A percentile compares a stretch with the other conserved stretches of the same genome.
These are phyloP conservation scores for Alternaria solani DNA, from an alignment of 2,329 filamentous ascomycete species.

Conservation along the genomic window DNA sequence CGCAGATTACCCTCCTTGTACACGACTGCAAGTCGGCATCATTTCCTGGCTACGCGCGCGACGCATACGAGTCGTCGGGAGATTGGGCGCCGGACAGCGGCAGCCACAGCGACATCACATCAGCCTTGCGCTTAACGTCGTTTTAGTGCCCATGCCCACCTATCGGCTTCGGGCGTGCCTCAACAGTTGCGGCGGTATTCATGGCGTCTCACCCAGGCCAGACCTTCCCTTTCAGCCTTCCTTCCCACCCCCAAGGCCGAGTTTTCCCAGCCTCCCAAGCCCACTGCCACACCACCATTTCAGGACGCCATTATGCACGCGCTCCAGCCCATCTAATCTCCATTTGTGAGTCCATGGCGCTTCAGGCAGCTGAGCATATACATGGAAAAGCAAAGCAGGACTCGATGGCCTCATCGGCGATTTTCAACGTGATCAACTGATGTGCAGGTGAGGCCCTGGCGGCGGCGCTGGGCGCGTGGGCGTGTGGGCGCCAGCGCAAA, in stretches of 20 bases:
- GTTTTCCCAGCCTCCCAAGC: conserved; percentile 9
- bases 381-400: neutral
- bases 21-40: conserved; percentile 9
- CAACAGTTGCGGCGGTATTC: neutral
- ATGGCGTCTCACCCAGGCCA: neutral
- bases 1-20: conserved; percentile 4
- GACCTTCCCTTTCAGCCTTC: conserved; percentile 2
- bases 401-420: conserved; percentile 4
- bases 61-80: conserved; percentile 2
- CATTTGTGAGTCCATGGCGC: conserved; percentile 2
- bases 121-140: neutral
- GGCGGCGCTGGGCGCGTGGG: conserved; percentile 2
- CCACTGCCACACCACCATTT: conserved; percentile 4
- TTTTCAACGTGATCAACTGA: neutral
- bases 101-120: neutral
- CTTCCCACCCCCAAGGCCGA: neutral
- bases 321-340: conserved; percentile 2
- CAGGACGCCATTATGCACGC: conserved; percentile 9
- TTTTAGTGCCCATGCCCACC: neutral
- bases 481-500: neutral
- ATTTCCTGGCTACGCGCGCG: conserved; percentile 13
- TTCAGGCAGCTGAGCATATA: neutral
- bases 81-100: conserved; percentile 1
- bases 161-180: neutral
- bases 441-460: conserved; percentile 9